phyloP scores from a whole-genome alignment of 352 stramenopile species.

The Globisporangium splendens region DNA sequence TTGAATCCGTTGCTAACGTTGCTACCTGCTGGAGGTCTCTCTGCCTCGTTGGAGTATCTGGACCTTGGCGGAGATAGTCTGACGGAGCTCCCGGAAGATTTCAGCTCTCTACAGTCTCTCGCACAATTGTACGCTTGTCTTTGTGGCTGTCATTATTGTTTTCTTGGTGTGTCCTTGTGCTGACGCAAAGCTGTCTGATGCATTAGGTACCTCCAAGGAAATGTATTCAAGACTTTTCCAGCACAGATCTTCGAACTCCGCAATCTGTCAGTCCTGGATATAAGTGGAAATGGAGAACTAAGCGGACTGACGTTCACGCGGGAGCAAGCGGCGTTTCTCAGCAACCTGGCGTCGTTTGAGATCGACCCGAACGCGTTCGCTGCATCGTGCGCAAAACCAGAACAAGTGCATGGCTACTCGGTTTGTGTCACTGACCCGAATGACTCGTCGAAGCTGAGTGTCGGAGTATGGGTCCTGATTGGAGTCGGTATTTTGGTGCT shows the following conservation, averaged over 20 bases:
- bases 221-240: conserved; percentile 15
- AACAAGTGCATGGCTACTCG: conserved; percentile 17
- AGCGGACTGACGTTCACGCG: conserved; percentile 19
- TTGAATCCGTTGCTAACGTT: conserved; percentile 12
- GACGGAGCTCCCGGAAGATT: conserved; percentile 7
- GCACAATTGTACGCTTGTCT: conserved; percentile 9
- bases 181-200: no score
- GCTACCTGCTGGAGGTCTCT: conserved; percentile 5
- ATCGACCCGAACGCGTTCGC: conserved; percentile 23
- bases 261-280: conserved; percentile 17
- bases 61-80: conserved; percentile 17
- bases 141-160: no score
- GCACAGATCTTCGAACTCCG: conserved; percentile 16
- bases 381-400: conserved; percentile 15
- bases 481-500: conserved; percentile 2
- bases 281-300: conserved; percentile 20
- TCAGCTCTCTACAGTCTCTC: conserved; percentile 14
- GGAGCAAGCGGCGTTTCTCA: conserved; percentile 23
- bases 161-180: no score
- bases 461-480: conserved; percentile 2
- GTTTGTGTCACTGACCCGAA: conserved; percentile 18
- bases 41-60: conserved; percentile 8
- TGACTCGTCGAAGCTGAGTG: background rate
- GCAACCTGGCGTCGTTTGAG: conserved; percentile 21
- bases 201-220: conserved; percentile 14